phyloP scores from a whole-genome alignment of 345 rosid genomes.

The Raphanus sativus region DNA sequence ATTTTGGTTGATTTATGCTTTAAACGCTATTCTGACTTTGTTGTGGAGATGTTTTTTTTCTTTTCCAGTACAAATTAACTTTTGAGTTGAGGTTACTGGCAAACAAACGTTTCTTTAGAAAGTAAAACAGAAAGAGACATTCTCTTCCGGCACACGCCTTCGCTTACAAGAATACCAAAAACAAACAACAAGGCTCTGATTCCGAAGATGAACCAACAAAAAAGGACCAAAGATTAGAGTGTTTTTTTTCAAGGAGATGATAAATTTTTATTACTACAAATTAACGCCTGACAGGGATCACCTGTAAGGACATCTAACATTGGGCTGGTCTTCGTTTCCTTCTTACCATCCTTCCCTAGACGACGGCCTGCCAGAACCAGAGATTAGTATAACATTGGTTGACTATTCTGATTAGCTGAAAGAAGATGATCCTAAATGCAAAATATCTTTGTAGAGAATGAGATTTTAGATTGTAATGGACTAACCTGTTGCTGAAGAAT shows the following conservation, averaged over 20 bases:
- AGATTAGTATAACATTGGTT: neutral
- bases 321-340: conserved; percentile 11
- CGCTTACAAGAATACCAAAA: conserved; percentile 30
- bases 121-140: conserved; percentile 18
- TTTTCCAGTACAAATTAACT: neutral
- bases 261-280: conserved; percentile 27
- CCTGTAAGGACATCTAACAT: conserved; percentile 2
- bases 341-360: conserved; percentile 39
- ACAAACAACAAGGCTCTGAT: conserved; percentile 28
- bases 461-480: neutral
- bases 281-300: conserved; percentile 1
- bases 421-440: neutral
- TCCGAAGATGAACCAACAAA: conserved; percentile 12
- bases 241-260: conserved; percentile 1
- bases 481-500: conserved; percentile 57
- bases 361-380: conserved; percentile 16
- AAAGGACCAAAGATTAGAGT: conserved; percentile 19
- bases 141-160: conserved; percentile 31
- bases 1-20: neutral
- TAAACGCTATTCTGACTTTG: neutral
- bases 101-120: neutral
- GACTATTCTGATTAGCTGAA: neutral
- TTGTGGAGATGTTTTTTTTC: conserved; percentile 1
- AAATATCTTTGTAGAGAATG: neutral
- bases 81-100: neutral